Percentiles rank a stretch among this genome's conserved stretches.
These are phyloP conservation scores for Candida tetrigidarum DNA, from an alignment of 1,139 yeast genomes.

Conservation along the genomic window DNA sequence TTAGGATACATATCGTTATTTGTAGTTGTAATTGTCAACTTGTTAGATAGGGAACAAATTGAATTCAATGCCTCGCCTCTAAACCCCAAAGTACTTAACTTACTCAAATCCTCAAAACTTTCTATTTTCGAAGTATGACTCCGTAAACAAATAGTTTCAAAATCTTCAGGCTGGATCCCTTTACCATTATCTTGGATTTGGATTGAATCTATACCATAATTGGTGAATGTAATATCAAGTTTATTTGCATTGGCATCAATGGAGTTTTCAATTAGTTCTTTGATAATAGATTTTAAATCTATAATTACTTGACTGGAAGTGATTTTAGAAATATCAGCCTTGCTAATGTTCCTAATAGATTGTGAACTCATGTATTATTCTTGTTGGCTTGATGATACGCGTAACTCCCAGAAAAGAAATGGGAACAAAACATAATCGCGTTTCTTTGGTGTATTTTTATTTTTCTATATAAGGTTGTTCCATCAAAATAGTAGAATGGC, in stretches of 20 bases:
- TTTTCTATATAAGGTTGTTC: no score
- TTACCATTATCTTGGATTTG: conserved; percentile 77
- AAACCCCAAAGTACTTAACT: conserved; percentile 68
- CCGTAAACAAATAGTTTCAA: conserved; percentile 62
- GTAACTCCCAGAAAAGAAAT: no score
- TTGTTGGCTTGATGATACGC: neutral
- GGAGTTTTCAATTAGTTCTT: conserved; percentile 86
- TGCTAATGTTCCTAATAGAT: conserved; percentile 39
- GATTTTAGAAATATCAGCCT: conserved; percentile 63
- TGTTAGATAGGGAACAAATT: conserved; percentile 62
- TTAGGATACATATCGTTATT: conserved; percentile 53
- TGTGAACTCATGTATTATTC: neutral
- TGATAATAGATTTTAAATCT: conserved; percentile 75
- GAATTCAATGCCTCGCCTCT: conserved; percentile 88
- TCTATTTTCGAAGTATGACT: conserved; percentile 82
- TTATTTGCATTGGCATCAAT: conserved; percentile 76
- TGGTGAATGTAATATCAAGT: conserved; percentile 66
- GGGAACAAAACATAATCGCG: no score
- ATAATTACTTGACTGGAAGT: conserved; percentile 94
- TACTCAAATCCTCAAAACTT: conserved; percentile 57
- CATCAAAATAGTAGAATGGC: no score
- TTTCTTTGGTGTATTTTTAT: no score
- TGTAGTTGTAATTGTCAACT: conserved; percentile 57
- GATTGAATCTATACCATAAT: conserved; percentile 76
- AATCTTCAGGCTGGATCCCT: conserved; percentile 69